Conservation (phyloP, 202 grass and related monocot genomes). For the Carex arenaria region DNA sequence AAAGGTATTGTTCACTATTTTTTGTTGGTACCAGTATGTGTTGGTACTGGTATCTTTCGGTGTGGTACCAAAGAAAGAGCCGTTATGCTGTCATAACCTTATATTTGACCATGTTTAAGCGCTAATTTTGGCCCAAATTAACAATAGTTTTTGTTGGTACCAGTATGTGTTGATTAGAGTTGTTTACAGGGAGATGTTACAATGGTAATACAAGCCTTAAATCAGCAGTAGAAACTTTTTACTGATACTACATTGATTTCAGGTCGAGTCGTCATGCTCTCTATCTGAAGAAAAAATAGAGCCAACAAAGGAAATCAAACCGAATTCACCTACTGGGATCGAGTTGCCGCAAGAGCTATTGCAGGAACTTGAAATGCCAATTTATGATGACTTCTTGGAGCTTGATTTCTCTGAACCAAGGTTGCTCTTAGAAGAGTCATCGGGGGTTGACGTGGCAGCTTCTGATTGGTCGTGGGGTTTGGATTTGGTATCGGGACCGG, state of each 20-base stretch:
- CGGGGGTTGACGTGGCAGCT: slow-evolving; percentile 18
- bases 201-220: neutral
- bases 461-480: slow-evolving; percentile 31
- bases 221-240: neutral
- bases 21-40: neutral
- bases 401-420: slow-evolving; percentile 38
- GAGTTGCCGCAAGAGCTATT: slow-evolving; percentile 53
- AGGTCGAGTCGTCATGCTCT: slow-evolving; percentile 29
- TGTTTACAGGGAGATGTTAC: too few species aligned
- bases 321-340: slow-evolving; percentile 9
- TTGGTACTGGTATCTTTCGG: neutral
- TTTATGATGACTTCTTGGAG: slow-evolving; percentile 59
- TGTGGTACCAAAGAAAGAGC: neutral
- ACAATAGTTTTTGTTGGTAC: too few species aligned
- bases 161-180: too few species aligned
- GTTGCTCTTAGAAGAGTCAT: slow-evolving; percentile 53
- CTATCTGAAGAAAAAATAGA: slow-evolving; percentile 32
- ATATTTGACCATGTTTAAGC: neutral
- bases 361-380: slow-evolving; percentile 61
- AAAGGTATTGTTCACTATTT: slow-evolving; percentile 34
- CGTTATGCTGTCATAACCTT: neutral
- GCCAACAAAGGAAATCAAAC: slow-evolving; percentile 29
- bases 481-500: neutral
- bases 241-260: neutral
- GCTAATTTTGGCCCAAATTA: neutral